Conservation (phyloP, 129 eudicot species). For the Lactuca saligna region DNA sequence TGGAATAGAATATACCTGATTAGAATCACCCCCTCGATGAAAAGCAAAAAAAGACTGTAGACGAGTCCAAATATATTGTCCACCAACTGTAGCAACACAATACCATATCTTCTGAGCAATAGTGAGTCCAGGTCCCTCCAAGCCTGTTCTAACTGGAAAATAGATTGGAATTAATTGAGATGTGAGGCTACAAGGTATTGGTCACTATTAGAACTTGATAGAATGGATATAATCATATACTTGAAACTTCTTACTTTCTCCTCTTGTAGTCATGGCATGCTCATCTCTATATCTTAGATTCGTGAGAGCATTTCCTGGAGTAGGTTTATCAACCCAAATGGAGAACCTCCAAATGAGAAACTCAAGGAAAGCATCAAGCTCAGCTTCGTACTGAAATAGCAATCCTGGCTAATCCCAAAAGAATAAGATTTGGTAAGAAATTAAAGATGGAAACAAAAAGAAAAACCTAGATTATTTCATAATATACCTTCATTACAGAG, state of each 20-base stretch:
- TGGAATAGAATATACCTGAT: slow-evolving; percentile 54
- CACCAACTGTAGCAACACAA: slow-evolving; percentile 89
- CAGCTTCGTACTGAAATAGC: slow-evolving; percentile 90
- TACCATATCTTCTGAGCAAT: slow-evolving; percentile 87
- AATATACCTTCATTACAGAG: slow-evolving; percentile 82
- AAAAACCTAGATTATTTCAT: slow-evolving; percentile 13
- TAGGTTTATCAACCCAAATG: slow-evolving; percentile 98
- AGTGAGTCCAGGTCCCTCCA: slow-evolving; percentile 98
- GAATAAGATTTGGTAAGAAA: slow-evolving; percentile 32
- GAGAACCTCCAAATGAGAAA: slow-evolving; percentile 98
- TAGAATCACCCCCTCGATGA: slow-evolving; percentile 92
- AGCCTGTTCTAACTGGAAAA: slow-evolving; percentile 73
- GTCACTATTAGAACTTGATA: not conserved
- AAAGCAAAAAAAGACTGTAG: slow-evolving; percentile 94
- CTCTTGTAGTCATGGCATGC: slow-evolving; percentile 63
- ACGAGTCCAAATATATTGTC: slow-evolving; percentile 90
- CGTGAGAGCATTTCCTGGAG: slow-evolving; percentile 97
- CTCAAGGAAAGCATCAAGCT: slow-evolving; percentile 97
- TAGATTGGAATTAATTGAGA: not conserved
- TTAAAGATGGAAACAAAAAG: slow-evolving; percentile 17
- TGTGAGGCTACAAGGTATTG: not conserved
- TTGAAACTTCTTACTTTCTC: slow-evolving; percentile 53
- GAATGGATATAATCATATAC: not conserved
- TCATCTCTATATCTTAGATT: slow-evolving; percentile 94
- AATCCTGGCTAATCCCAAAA: slow-evolving; percentile 96